Conservation (phyloP, 2,329 filamentous ascomycete species). For the Exophiala xenobiotica region DNA sequence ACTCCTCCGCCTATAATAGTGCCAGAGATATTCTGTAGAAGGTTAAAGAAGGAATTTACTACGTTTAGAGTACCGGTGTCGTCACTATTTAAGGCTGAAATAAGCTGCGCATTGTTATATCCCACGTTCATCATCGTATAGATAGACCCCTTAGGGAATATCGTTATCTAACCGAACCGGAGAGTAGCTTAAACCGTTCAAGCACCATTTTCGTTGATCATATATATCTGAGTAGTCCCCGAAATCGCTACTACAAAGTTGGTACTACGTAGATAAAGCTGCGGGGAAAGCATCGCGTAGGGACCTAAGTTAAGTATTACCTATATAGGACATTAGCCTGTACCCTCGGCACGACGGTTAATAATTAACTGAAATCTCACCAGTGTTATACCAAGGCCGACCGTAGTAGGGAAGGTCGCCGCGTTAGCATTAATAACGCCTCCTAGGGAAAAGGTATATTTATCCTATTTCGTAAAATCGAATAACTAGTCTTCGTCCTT, state of each 20-base stretch:
- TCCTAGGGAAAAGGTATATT: constrained; percentile 47
- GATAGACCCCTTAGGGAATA: constrained; percentile 50
- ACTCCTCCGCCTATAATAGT: constrained; percentile 21
- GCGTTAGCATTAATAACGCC: constrained; percentile 54
- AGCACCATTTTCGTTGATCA: constrained; percentile 54
- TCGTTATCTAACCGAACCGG: constrained; percentile 48
- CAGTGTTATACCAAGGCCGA: constrained; percentile 49
- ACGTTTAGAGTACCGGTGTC: constrained; percentile 52
- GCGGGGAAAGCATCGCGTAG: constrained; percentile 53
- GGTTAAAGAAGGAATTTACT: constrained; percentile 44
- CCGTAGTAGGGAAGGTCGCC: constrained; percentile 53
- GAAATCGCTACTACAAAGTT: constrained; percentile 51
- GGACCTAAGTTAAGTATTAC: constrained; percentile 49
- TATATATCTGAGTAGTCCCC: constrained; percentile 54
- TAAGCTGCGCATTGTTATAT: constrained; percentile 52
- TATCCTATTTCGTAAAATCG: constrained; percentile 47
- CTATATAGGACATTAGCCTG: constrained; percentile 1
- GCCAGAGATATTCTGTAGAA: constrained; percentile 40
- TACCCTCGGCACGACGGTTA: not conserved
- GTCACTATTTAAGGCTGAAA: constrained; percentile 51
- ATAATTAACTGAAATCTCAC: constrained; percentile 11
- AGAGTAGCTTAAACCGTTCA: constrained; percentile 43
- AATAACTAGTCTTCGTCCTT: constrained; percentile 49
- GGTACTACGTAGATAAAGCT: constrained; percentile 48
- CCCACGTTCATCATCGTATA: constrained; percentile 46